These are phyloP conservation scores for Hericium rajendrae DNA, from an alignment of 768 basidiomycete genomes.

Conservation along the genomic window DNA sequence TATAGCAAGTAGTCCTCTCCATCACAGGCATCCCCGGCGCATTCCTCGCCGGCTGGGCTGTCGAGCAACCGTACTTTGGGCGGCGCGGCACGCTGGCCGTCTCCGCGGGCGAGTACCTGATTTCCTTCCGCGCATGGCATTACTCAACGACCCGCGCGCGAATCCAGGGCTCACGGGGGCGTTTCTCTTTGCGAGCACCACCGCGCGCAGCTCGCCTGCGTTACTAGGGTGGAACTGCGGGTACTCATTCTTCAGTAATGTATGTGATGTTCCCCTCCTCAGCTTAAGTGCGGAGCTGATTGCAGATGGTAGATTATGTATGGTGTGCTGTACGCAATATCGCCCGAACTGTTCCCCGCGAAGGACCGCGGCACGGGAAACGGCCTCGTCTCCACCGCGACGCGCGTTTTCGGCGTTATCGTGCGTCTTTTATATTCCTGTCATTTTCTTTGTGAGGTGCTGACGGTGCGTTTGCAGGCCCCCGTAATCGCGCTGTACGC, in stretches of 20 bases:
- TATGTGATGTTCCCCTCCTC: constrained; percentile 19
- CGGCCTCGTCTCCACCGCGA: constrained; percentile 48
- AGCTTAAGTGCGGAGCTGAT: constrained; percentile 3
- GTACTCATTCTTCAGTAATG: constrained; percentile 55
- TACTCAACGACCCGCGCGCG: constrained; percentile 35
- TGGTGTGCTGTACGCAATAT: constrained; percentile 61
- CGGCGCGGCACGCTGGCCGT: constrained; percentile 57
- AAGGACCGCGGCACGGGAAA: constrained; percentile 70
- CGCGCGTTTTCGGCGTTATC: constrained; percentile 59
- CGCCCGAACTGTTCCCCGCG: constrained; percentile 62
- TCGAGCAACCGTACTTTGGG: constrained; percentile 55
- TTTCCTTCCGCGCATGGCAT: constrained; percentile 17
- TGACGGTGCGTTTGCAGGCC: constrained; percentile 30
- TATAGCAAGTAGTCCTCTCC: constrained; percentile 61
- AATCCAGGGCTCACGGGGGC: constrained; percentile 59
- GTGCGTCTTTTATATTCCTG: constrained; percentile 29
- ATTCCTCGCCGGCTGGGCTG: constrained; percentile 60
- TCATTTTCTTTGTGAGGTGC: background rate
- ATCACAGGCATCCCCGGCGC: constrained; percentile 64
- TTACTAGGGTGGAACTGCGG: constrained; percentile 78
- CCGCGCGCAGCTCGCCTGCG: constrained; percentile 56
- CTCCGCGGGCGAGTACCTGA: constrained; percentile 43
- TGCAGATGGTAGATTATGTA: constrained; percentile 51
- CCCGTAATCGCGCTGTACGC: constrained; percentile 66
- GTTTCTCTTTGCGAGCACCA: constrained; percentile 69